Percentiles rank a stretch among this genome's conserved stretches.
Evolutionary conservation across 441 rosid genomes (phyloP).

Genomic region (Sinapis alba): DNA sequence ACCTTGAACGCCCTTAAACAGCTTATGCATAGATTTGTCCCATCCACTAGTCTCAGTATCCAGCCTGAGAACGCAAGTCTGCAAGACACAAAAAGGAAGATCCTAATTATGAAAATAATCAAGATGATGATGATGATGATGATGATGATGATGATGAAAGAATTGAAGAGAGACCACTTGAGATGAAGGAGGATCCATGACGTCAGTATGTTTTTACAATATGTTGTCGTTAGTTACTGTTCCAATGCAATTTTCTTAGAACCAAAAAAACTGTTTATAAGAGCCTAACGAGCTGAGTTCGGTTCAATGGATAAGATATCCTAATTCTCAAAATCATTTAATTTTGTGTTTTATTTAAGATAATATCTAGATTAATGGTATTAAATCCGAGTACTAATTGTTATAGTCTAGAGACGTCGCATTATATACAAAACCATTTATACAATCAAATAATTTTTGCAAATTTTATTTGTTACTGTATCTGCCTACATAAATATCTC

Average conservation of each 20-base stretch:
- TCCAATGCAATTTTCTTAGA: background rate
- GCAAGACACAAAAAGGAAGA: constrained; percentile 11
- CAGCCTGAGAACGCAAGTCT: constrained; percentile 34
- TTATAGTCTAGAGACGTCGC: background rate
- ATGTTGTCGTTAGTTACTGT: constrained; percentile 4
- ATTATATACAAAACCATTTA: constrained; percentile 14
- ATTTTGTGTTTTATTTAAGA: background rate
- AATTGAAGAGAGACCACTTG: constrained; percentile 15
- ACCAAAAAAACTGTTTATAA: constrained; percentile 15
- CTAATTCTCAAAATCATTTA: background rate
- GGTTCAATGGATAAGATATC: constrained; percentile 12
- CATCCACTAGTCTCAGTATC: constrained; percentile 33
- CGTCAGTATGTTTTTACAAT: background rate
- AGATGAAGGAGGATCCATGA: constrained; percentile 24
- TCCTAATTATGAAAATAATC: background rate
- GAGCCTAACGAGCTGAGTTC: background rate
- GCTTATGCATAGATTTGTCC: constrained; percentile 37
- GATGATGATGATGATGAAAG: background rate
- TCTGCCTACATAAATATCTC: constrained; percentile 12
- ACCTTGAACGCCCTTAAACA: constrained; percentile 30
- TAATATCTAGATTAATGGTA: constrained; percentile 15
- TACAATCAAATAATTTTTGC: background rate
- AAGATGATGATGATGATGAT: background rate
- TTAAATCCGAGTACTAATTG: constrained; percentile 3
- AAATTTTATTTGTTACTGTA: constrained; percentile 20